A percentile compares a stretch with the other conserved stretches of the same genome.
Evolutionary conservation across 164 flowering plant species (phyloP).

Genomic region (Annona cherimola): DNA sequence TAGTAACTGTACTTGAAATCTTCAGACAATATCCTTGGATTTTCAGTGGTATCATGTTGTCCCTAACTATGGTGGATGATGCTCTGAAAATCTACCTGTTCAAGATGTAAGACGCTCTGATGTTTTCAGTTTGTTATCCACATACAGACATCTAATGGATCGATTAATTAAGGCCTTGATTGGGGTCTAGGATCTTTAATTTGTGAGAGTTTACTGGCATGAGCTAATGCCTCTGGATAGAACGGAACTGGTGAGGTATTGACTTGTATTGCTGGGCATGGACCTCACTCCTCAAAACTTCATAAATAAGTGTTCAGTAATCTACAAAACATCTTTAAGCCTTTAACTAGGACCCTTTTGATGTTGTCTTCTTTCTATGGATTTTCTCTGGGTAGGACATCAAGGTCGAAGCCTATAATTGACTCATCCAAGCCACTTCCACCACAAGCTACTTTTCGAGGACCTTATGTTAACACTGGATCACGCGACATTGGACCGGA

Average conservation of each 20-base stretch:
- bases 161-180: neutral
- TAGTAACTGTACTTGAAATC: neutral
- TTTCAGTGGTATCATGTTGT: neutral
- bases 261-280: neutral
- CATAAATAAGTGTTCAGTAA: no score
- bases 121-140: neutral
- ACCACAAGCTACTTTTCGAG: constrained; percentile 91
- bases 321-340: neutral
- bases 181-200: neutral
- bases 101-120: no score
- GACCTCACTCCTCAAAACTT: neutral
- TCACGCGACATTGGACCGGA: constrained; percentile 95
- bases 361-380: neutral
- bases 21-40: neutral
- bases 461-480: constrained; percentile 94
- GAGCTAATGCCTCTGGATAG: neutral
- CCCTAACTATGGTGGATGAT: neutral
- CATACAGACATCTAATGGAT: neutral
- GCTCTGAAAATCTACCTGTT: neutral
- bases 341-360: neutral
- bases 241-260: neutral
- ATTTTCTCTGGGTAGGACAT: constrained; percentile 41
- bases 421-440: constrained; percentile 89
- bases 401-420: constrained; percentile 57
- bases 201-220: neutral